Percentiles rank a stretch among this genome's conserved stretches.
Evolutionary conservation across 148 eudicot genomes (phyloP).

Genomic region (Fagopyrum tataricum): DNA sequence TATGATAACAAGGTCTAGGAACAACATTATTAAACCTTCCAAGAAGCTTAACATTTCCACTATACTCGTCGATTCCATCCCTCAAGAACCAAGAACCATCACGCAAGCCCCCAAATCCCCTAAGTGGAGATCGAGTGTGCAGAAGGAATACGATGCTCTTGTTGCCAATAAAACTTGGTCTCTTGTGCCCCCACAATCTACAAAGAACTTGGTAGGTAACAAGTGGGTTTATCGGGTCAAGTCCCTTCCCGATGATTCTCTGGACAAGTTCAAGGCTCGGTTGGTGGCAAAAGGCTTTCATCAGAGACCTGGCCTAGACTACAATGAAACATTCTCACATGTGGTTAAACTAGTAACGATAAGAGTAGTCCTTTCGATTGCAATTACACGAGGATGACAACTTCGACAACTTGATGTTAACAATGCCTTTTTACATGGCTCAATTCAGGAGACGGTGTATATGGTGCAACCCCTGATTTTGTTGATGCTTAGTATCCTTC

Average conservation of each 20-base stretch:
- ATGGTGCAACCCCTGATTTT: background rate
- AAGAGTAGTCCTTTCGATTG: no score
- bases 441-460: background rate
- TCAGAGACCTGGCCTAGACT: no score
- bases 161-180: background rate
- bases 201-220: background rate
- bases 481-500: background rate
- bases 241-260: no score
- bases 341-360: background rate
- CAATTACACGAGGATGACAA: background rate
- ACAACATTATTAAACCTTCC: background rate
- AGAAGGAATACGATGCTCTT: background rate
- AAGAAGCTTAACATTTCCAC: background rate
- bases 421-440: background rate
- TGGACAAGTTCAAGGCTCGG: no score
- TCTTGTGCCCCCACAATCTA: background rate
- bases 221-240: background rate
- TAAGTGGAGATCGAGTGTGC: background rate
- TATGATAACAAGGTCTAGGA: no score
- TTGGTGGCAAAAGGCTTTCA: no score
- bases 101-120: background rate
- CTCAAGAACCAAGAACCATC: background rate
- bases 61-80: background rate
- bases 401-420: no score
- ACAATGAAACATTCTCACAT: background rate